Base-by-base conservation (phyloP, 768 basidiomycete genomes). In the Naganishia vishniacii region DNA sequence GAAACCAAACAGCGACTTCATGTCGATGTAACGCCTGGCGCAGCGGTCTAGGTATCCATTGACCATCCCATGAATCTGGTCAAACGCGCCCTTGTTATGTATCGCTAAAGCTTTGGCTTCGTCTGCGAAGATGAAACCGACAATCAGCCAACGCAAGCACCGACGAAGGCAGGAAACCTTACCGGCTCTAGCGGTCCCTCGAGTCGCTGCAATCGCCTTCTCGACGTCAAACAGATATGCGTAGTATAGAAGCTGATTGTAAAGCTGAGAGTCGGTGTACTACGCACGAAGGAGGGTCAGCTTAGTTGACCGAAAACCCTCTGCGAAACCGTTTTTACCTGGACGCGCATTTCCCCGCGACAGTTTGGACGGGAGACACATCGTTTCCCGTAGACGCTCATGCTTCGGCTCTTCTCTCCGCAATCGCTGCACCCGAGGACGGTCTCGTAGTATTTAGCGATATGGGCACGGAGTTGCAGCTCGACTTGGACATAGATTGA, bases 381-480 rank as follows among this genome's bases (percentile, higher is more conserved):
- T 53, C 86, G 81, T 32, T 85, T 83, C 6, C 91, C 92, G 75
- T 91, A 93, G 0, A 97, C 90, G 37, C 88, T 82, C 89, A 97
- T 94, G 82, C 86, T 88, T 20, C 95, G 82, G n/a, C 94, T 92
- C 40, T 88, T 83, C 65, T 85, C 81, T 9, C 84, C 84, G 72
- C 95, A 99, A 66, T 97, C 95, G 69, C 91, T 83, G 77, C 95
- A 99, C 5, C 87, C 79, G 0, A 84, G 86, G 88, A 89, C 93
- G 0, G 86, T 85, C 71, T 95, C 85, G 72, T 99, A 98, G 77
- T 93, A 97, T 69, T 81, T 83, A 8, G 81, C 79, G 51, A 99
- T 87, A 67, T 83, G 84, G 1, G 82, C 77, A 0, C 93, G 85
- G 56, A 97, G 88, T 70, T 93, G 90, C 1, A 83, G 79, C 73